Base-by-base conservation (phyloP, 2,329 filamentous ascomycete species). In the Hyphodiscus sp. region DNA sequence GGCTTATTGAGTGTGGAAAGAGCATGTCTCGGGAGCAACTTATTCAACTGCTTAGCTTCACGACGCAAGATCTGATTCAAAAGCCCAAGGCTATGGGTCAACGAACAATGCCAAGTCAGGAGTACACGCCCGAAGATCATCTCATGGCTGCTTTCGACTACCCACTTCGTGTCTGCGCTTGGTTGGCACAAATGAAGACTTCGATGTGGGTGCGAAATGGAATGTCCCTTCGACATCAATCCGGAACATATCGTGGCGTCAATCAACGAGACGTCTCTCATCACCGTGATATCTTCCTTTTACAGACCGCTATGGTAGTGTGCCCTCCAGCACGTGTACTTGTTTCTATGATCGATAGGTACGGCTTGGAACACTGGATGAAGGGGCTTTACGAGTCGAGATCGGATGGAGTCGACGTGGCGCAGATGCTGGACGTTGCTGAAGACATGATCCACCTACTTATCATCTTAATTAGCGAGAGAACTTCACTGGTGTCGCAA, bases 151-250 rank as follows among this genome's bases (percentile, higher is more conserved):
- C 91, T 49, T 96, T 99, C 65, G 94, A 99, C 69, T 96, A 89
- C 64, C 92, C 95, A 0, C 76, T 99, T 3, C 82, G 95, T 50
- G 91, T 97, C 0, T 96, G 91, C 68, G 91, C 90, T 19, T 99
- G 94, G 94, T 76, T 99, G 30, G 89, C 94, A 6, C 95, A 99
- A 73, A 97, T 99, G 83, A 96, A 95, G 69, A 91, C 92, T 18
- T 89, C 91, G 49, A 95, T 97, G 85, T 99, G 95, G 94, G 92
- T 99, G 58, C 85, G 94, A 52, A 99, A 99, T 67, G 94, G 94
- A 1, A 90, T 99, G 66, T 97, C 92, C 64, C 79, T 99, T 49
- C 84, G 92, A 41, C 94, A 99, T 68, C 94, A 99, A 70, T 94
- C 95, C 68, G 87, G 87, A 50, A 94, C 91, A 18, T 99, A 99